These are phyloP conservation scores for Taxawa tesnikishii DNA, from an alignment of 2,329 filamentous ascomycete species.

Conservation along the genomic window DNA sequence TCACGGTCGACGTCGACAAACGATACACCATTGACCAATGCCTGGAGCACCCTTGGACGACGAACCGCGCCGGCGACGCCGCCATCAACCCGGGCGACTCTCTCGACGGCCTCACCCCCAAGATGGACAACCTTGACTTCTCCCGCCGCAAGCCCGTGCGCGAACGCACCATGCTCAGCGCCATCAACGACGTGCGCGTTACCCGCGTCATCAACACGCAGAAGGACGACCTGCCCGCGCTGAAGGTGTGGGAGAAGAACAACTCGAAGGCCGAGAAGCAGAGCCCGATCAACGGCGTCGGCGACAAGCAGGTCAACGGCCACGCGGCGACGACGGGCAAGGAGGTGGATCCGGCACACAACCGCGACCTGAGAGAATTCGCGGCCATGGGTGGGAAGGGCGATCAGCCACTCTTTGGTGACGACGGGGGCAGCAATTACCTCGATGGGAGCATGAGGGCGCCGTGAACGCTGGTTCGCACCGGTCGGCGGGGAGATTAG, in stretches of 20 bases:
- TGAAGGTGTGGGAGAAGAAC: constrained; percentile 71
- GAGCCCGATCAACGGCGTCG: no score
- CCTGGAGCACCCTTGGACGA: constrained; percentile 82
- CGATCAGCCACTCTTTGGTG: constrained; percentile 63
- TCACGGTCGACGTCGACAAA: constrained; percentile 73
- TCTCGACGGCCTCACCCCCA: constrained; percentile 84
- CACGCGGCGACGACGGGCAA: constrained; percentile 20
- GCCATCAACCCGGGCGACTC: constrained; percentile 46
- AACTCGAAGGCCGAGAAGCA: no score
- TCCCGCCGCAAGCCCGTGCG: constrained; percentile 66
- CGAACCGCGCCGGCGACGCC: constrained; percentile 20
- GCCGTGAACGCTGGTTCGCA: constrained; percentile 10
- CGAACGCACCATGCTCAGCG: constrained; percentile 75
- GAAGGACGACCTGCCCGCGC: constrained; percentile 40
- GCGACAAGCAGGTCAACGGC: constrained; percentile 20
- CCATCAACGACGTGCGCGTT: constrained; percentile 63
- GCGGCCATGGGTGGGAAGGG: constrained; percentile 76
- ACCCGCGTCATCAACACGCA: constrained; percentile 45
- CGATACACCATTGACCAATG: constrained; percentile 86
- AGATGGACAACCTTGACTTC: constrained; percentile 71
- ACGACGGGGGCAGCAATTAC: constrained; percentile 35
- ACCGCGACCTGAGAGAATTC: constrained; percentile 60
- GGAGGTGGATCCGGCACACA: constrained; percentile 24
- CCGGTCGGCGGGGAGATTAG: no score
- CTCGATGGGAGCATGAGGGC: constrained; percentile 11